These are phyloP conservation scores for Emiliania huxleyi DNA, from an alignment of 78 protist genomes.

Conservation along the genomic window DNA sequence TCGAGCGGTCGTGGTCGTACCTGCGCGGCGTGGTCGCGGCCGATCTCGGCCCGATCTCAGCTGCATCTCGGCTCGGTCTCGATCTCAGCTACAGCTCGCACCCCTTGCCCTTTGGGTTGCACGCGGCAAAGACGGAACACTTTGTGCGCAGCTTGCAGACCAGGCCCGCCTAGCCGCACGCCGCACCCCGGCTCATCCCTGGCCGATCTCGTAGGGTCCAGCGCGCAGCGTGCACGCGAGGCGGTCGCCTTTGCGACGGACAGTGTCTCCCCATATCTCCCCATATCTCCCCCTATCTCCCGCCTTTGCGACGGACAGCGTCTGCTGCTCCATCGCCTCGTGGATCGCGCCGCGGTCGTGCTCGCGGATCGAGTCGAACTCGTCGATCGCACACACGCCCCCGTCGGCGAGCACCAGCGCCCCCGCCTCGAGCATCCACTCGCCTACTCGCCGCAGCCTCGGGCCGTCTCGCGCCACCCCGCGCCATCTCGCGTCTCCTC, in stretches of 20 bases:
- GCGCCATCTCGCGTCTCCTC: slow-evolving; percentile 62
- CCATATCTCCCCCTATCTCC: slow-evolving; percentile 71
- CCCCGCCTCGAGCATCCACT: slow-evolving; percentile 87
- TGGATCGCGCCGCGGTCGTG: slow-evolving; percentile 71
- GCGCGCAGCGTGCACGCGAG: background rate
- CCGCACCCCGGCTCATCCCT: too few species aligned
- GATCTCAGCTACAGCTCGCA: too few species aligned
- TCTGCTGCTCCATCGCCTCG: slow-evolving; percentile 97
- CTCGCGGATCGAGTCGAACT: slow-evolving; percentile 83
- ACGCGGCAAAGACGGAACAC: slow-evolving; percentile 73
- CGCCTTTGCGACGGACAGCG: slow-evolving; percentile 95
- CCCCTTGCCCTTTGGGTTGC: slow-evolving; percentile 59
- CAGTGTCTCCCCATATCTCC: slow-evolving; percentile 90
- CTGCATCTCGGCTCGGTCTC: too few species aligned
- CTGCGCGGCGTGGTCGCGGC: slow-evolving; percentile 70
- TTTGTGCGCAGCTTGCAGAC: slow-evolving; percentile 89
- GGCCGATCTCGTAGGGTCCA: background rate
- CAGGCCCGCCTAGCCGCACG: slow-evolving; percentile 93
- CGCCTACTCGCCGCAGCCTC: too few species aligned
- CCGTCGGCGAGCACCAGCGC: slow-evolving; percentile 99
- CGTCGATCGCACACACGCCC: slow-evolving; percentile 98
- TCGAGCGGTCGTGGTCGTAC: background rate
- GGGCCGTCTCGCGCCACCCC: too few species aligned
- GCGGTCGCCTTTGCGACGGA: too few species aligned
- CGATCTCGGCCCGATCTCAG: background rate